A percentile compares a stretch with the other conserved stretches of the same genome.
Conservation (phyloP, 495 filamentous ascomycete genomes). For the Wilcoxina mikolae region DNA sequence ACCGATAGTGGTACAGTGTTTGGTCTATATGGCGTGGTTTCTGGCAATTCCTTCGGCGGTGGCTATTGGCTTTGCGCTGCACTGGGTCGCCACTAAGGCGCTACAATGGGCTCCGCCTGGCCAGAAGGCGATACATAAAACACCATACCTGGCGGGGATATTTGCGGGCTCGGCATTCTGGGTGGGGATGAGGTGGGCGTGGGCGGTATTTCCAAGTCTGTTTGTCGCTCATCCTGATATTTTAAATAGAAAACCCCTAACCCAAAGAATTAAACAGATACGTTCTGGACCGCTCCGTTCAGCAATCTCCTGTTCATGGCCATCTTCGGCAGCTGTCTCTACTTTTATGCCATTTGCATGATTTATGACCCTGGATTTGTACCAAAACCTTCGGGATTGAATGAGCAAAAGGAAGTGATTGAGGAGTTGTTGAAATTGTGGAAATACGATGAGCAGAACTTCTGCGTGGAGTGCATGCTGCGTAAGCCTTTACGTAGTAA, state of each 20-base stretch:
- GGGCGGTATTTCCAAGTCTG: constrained; percentile 55
- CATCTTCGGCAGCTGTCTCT: constrained; percentile 50
- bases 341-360: constrained; percentile 81
- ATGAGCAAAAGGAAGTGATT: constrained; percentile 73
- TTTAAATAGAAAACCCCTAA: constrained; percentile 9
- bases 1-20: constrained; percentile 50
- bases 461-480: constrained; percentile 87
- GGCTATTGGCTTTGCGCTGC: constrained; percentile 51
- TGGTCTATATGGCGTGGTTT: constrained; percentile 60
- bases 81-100: constrained; percentile 62
- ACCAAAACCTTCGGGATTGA: constrained; percentile 78
- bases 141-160: constrained; percentile 83
- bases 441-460: constrained; percentile 89
- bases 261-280: constrained; percentile 35
- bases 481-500: constrained; percentile 82
- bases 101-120: constrained; percentile 67
- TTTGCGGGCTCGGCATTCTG: constrained; percentile 80
- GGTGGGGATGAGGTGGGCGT: constrained; percentile 60
- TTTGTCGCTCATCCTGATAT: constrained; percentile 21
- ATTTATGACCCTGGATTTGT: constrained; percentile 80
- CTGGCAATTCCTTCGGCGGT: constrained; percentile 56
- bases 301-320: constrained; percentile 58
- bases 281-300: constrained; percentile 47
- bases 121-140: constrained; percentile 75
- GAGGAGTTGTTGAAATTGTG: constrained; percentile 65